Evolutionary conservation across 768 basidiomycete genomes (phyloP).

Genomic region (Suillus subluteus): DNA sequence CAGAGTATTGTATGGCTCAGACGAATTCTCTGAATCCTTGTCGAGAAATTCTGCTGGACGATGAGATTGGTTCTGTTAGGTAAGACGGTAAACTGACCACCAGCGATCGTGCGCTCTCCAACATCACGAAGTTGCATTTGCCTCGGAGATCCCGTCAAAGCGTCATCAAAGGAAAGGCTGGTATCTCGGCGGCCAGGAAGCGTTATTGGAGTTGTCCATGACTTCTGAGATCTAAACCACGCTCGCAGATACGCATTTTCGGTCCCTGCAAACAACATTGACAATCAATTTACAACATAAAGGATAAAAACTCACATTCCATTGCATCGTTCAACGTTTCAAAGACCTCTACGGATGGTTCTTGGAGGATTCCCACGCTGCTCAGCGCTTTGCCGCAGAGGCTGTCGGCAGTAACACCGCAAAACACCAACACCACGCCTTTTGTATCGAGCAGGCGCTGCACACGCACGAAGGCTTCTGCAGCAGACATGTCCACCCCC

Average conservation of each 20-base stretch:
- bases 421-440: constrained; percentile 85
- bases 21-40: constrained; percentile 32
- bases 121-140: constrained; percentile 69
- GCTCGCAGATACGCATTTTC: constrained; percentile 90
- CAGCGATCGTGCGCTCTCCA: constrained; percentile 70
- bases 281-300: constrained; percentile 10
- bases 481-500: constrained; percentile 93
- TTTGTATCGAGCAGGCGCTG: constrained; percentile 79
- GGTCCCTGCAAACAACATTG: constrained; percentile 60
- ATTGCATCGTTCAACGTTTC: constrained; percentile 84
- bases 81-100: constrained; percentile 41
- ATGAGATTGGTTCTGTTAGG: constrained; percentile 4
- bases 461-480: constrained; percentile 92
- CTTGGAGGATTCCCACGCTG: constrained; percentile 80
- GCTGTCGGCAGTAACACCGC: constrained; percentile 71
- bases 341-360: constrained; percentile 81
- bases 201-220: constrained; percentile 50
- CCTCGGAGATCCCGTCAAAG: constrained; percentile 63
- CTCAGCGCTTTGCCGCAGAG: constrained; percentile 71
- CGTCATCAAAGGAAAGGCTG: constrained; percentile 48
- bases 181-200: constrained; percentile 62
- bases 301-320: constrained; percentile 66
- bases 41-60: constrained; percentile 28
- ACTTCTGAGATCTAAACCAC: constrained; percentile 72
- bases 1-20: constrained; percentile 76